phyloP scores from a whole-genome alignment of 139 green algal species.

The Chlamydomonas asymmetrica region DNA sequence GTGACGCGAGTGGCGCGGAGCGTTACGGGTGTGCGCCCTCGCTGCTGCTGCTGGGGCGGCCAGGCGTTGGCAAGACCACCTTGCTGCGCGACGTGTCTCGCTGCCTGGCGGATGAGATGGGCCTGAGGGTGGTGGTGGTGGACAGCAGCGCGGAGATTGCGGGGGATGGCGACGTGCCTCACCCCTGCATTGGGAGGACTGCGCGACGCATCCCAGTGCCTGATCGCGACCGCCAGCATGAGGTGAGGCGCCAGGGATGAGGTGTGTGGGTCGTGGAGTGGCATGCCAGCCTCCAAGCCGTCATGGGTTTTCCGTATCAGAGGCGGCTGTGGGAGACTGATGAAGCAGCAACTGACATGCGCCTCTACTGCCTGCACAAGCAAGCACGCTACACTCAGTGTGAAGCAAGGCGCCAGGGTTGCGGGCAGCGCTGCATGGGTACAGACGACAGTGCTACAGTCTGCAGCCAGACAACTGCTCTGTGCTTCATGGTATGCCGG shows the following conservation, averaged over 20 bases:
- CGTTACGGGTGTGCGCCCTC: too few species aligned
- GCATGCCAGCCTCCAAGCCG: too few species aligned
- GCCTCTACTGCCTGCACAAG: too few species aligned
- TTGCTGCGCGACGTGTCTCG: constrained; percentile 51
- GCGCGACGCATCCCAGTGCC: constrained; percentile 49
- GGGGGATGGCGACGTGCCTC: constrained; percentile 56
- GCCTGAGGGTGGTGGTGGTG: constrained; percentile 55
- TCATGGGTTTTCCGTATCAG: too few species aligned
- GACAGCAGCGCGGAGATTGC: constrained; percentile 58
- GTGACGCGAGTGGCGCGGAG: too few species aligned
- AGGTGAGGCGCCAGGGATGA: constrained; percentile 22
- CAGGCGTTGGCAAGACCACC: constrained; percentile 58
- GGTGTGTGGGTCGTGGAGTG: too few species aligned
- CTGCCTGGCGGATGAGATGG: constrained; percentile 35
- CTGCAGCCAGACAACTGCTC: constrained; percentile 52
- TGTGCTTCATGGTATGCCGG: too few species aligned
- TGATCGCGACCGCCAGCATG: constrained; percentile 17
- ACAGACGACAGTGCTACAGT: constrained; percentile 45
- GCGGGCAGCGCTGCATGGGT: too few species aligned
- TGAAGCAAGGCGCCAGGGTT: too few species aligned
- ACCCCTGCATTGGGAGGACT: constrained; percentile 54
- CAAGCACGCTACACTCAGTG: too few species aligned
- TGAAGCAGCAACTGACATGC: too few species aligned
- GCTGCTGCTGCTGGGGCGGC: constrained; percentile 30
- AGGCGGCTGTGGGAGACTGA: too few species aligned